Evolutionary conservation across 106 monocot genomes (phyloP), one percentile per base, ranked within the genome.

Genomic region (Dioscorea dumetorum): DNA sequence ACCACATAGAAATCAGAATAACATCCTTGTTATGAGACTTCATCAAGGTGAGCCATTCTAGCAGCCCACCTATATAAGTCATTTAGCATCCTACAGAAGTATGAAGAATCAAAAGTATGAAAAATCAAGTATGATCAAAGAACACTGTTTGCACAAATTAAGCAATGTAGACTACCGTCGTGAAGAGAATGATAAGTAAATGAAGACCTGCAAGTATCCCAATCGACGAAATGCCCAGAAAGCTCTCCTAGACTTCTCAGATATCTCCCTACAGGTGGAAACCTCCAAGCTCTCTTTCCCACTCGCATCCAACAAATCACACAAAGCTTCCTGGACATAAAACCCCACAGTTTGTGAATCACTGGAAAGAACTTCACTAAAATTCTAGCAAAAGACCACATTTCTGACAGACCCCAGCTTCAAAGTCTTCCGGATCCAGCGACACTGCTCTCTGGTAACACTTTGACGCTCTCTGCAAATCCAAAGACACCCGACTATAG

Each of bases 181-280:
- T 41, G 41, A 8, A 41, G 41, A 10, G 41, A 73, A 52, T 56
- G 33, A 69, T 70, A 4, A 71, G 24, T 21, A 22, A 28, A 68
- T 20, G 50, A 16, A 41, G 23, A 92, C 93, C 92, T 77, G 87
- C 71, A 99, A 72, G 74, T 93, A 99, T 14, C 99, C 99, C 31
- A 99, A 64, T 71, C 93, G 80, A 62, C 84, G 56, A 62, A 93
- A 90, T 5, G 99, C 99, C 99, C 99, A 99, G 78, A 85, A 99
- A 14, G 99, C 92, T 64, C 79, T 93, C 10, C 84, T 87, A 20
- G 99, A 99, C 78, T 81, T 93, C 68, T 77, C 83, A 20, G 79
- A 87, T 35, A 90, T 89, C 69, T 99, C 87, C 53, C 76, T 76
- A 69, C 99, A 99, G 51, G 79, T 64, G 49, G 83, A 79, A 73